Evolutionary conservation across 805 yeast genomes (phyloP).

Genomic region (Debaryomyces castellii): DNA sequence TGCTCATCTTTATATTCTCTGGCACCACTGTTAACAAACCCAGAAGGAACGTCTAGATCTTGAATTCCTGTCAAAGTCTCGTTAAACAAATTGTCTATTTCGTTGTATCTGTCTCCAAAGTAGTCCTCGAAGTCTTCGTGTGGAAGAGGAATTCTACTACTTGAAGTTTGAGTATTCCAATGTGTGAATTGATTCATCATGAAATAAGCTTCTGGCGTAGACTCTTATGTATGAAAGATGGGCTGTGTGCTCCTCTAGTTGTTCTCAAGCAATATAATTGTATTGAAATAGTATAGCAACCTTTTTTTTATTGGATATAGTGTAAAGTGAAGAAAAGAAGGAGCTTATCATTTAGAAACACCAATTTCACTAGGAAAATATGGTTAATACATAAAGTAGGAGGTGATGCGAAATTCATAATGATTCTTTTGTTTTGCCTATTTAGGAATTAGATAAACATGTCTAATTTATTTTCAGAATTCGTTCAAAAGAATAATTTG

Average conservation of each 20-base stretch:
- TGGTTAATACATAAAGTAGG: neutral
- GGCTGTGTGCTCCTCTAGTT: neutral
- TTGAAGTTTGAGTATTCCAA: slow-evolving; percentile 26
- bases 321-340: neutral
- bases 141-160: slow-evolving; percentile 46
- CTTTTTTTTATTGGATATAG: neutral
- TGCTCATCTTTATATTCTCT: slow-evolving; percentile 14
- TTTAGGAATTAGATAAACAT: slow-evolving; percentile 10
- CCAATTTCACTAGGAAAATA: neutral
- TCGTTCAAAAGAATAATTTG: slow-evolving; percentile 1
- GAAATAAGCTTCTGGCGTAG: neutral
- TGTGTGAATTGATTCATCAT: slow-evolving; percentile 23
- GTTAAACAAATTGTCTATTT: slow-evolving; percentile 55
- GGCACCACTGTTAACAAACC: slow-evolving; percentile 26
- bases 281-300: neutral
- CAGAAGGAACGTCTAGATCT: slow-evolving; percentile 64
- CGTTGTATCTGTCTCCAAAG: slow-evolving; percentile 38
- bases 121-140: slow-evolving; percentile 55
- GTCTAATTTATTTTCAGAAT: slow-evolving; percentile 7
- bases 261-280: neutral
- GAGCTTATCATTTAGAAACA: neutral
- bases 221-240: neutral
- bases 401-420: slow-evolving; percentile 3
- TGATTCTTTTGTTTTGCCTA: slow-evolving; percentile 3
- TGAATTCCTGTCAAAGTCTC: slow-evolving; percentile 56